Percentiles rank a stretch among this genome's conserved stretches.
These are phyloP conservation scores for Diaporthe aspalathi DNA, from an alignment of 2,329 filamentous ascomycete species.

Conservation along the genomic window DNA sequence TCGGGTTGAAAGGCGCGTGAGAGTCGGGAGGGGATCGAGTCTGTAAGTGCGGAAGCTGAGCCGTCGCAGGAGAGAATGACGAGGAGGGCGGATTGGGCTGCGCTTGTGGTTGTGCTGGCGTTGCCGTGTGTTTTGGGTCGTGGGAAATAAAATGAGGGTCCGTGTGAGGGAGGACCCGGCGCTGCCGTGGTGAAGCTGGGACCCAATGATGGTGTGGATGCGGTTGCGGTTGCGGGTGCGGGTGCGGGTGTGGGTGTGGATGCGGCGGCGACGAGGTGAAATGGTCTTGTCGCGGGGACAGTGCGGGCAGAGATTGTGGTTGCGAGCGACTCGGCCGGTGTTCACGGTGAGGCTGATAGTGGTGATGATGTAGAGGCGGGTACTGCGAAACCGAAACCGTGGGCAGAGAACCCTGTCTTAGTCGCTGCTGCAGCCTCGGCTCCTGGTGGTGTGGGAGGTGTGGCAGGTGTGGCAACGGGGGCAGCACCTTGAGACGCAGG, in stretches of 20 bases:
- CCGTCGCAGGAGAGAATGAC: slow-evolving; percentile 29
- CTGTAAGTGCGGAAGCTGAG: slow-evolving; percentile 3
- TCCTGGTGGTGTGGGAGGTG: slow-evolving; percentile 17
- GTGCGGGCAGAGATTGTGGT: slow-evolving; percentile 27
- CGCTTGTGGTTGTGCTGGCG: slow-evolving; percentile 24
- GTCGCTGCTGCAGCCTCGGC: slow-evolving; percentile 16
- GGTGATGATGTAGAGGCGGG: slow-evolving; percentile 28
- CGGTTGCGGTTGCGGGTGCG: slow-evolving; percentile 6
- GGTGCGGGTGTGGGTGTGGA: neutral
- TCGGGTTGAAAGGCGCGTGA: neutral
- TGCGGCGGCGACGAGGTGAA: slow-evolving; percentile 23
- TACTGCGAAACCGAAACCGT: slow-evolving; percentile 36
- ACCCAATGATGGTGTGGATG: slow-evolving; percentile 28
- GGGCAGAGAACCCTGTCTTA: slow-evolving; percentile 35
- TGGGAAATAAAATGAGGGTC: slow-evolving; percentile 39
- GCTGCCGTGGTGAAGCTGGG: slow-evolving; percentile 36
- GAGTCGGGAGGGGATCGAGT: slow-evolving; percentile 8
- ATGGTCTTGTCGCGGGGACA: slow-evolving; percentile 23
- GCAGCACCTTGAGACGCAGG: slow-evolving; percentile 1
- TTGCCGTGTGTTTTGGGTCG: slow-evolving; percentile 33
- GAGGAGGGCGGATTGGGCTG: slow-evolving; percentile 26
- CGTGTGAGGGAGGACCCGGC: slow-evolving; percentile 38
- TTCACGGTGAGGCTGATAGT: slow-evolving; percentile 22
- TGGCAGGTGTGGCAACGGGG: neutral
- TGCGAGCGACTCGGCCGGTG: slow-evolving; percentile 30